Evolutionary conservation across 2,329 filamentous ascomycete genomes (phyloP).

Genomic region (Hymenoscyphus fraxineus): DNA sequence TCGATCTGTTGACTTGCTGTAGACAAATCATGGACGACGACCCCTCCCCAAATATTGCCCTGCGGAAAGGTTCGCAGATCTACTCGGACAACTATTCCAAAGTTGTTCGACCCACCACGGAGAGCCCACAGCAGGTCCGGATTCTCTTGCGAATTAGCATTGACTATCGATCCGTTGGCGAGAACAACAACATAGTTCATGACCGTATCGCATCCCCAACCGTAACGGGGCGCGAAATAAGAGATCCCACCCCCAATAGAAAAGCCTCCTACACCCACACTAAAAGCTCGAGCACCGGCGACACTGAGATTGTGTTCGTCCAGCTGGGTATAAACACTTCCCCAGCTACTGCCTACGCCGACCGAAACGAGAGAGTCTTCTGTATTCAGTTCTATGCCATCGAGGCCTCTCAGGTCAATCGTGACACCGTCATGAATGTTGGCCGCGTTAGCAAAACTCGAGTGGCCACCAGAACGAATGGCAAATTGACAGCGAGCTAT

Average conservation of each 20-base stretch:
- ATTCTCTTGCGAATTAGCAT: constrained; percentile 41
- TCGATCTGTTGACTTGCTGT: neutral
- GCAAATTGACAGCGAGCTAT: neutral
- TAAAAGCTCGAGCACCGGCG: constrained; percentile 36
- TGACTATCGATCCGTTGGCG: constrained; percentile 45
- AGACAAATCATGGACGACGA: neutral
- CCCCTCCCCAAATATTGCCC: constrained; percentile 16
- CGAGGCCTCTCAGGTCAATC: constrained; percentile 42
- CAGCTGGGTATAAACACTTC: constrained; percentile 36
- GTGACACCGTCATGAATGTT: constrained; percentile 43
- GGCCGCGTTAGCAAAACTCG: constrained; percentile 44
- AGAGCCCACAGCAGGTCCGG: constrained; percentile 50
- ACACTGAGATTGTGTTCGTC: constrained; percentile 33
- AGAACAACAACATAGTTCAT: constrained; percentile 49
- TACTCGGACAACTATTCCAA: constrained; percentile 49
- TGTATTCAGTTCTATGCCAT: constrained; percentile 23
- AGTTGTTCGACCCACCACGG: constrained; percentile 55
- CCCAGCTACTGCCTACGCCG: constrained; percentile 38
- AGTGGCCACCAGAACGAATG: constrained; percentile 40
- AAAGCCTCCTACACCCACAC: constrained; percentile 40
- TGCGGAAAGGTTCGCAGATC: constrained; percentile 38
- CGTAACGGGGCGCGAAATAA: constrained; percentile 34
- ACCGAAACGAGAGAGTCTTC: constrained; percentile 33
- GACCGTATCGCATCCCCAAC: constrained; percentile 46
- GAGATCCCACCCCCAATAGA: constrained; percentile 32